These are phyloP conservation scores for Anisodus acutangulus DNA, from an alignment of 257 asterid genomes.

Conservation along the genomic window DNA sequence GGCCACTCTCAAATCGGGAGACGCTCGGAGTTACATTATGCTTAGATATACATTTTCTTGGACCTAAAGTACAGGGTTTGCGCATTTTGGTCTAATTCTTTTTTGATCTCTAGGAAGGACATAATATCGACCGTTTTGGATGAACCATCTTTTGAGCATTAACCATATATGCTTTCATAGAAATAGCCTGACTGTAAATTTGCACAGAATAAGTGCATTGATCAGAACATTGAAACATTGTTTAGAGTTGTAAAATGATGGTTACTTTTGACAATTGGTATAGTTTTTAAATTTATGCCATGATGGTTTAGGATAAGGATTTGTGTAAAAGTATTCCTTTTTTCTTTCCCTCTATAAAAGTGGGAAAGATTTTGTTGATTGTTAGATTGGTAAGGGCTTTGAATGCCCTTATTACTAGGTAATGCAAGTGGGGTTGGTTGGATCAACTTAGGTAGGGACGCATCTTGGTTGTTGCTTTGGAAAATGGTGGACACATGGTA, in stretches of 20 bases:
- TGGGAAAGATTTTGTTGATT: constrained; percentile 4
- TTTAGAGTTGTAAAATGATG: constrained; percentile 9
- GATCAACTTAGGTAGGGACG: constrained; percentile 14
- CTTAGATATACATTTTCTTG: constrained; percentile 19
- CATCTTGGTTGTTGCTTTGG: constrained; percentile 6
- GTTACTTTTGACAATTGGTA: background rate
- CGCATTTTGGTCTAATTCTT: background rate
- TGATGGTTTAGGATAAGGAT: background rate
- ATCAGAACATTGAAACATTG: constrained; percentile 20
- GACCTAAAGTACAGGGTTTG: constrained; percentile 22
- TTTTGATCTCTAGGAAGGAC: constrained; percentile 17
- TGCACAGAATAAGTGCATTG: constrained; percentile 35
- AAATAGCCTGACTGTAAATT: constrained; percentile 21
- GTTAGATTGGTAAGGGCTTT: constrained; percentile 14
- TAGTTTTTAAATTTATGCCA: background rate
- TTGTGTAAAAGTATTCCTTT: background rate
- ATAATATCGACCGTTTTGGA: constrained; percentile 7
- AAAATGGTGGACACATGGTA: background rate
- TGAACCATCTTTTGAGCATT: constrained; percentile 21
- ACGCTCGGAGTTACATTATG: constrained; percentile 15
- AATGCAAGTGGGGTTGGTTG: constrained; percentile 4
- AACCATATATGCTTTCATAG: background rate
- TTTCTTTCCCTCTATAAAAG: background rate
- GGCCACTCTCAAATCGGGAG: constrained; percentile 29
- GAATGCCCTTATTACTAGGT: background rate